These are phyloP conservation scores for Sordariomycetes sp. DNA, from an alignment of 2,329 filamentous ascomycete genomes.

Conservation along the genomic window DNA sequence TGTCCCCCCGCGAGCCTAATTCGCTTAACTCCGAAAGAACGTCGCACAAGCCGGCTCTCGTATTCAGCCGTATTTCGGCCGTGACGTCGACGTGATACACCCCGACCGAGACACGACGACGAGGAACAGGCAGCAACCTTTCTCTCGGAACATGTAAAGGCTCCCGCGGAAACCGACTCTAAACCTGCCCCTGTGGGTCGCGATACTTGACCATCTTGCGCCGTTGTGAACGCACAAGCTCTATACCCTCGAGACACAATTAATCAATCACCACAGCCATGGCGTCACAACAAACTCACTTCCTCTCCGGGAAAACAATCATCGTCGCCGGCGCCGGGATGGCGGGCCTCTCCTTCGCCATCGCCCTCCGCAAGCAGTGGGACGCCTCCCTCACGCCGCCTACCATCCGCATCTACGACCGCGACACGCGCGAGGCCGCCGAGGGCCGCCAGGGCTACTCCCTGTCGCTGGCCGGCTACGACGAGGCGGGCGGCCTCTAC, in stretches of 20 bases:
- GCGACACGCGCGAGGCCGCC: slow-evolving; percentile 20
- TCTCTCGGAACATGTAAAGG: too few species aligned
- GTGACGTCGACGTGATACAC: too few species aligned
- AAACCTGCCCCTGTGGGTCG: too few species aligned
- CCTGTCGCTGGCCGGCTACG: slow-evolving; percentile 24
- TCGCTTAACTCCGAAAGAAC: too few species aligned
- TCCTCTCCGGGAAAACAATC: slow-evolving; percentile 27
- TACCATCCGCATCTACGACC: slow-evolving; percentile 27
- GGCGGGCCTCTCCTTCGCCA: slow-evolving; percentile 29
- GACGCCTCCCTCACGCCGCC: slow-evolving; percentile 17
- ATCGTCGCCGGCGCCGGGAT: slow-evolving; percentile 31
- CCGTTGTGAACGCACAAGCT: too few species aligned
- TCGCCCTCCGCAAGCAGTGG: slow-evolving; percentile 27
- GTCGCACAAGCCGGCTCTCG: too few species aligned
- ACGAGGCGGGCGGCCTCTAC: slow-evolving; percentile 21
- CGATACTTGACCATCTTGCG: too few species aligned
- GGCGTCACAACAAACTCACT: slow-evolving; percentile 8
- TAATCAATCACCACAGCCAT: neutral
- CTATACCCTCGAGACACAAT: too few species aligned
- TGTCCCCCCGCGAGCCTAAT: too few species aligned
- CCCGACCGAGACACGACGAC: too few species aligned
- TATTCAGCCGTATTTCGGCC: too few species aligned
- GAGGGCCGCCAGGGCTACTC: slow-evolving; percentile 24
- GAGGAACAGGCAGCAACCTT: too few species aligned
- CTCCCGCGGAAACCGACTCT: neutral